A percentile compares a stretch with the other conserved stretches of the same genome.
phyloP scores from a whole-genome alignment of 164 flowering plant species.

The Magnolia officinalis region DNA sequence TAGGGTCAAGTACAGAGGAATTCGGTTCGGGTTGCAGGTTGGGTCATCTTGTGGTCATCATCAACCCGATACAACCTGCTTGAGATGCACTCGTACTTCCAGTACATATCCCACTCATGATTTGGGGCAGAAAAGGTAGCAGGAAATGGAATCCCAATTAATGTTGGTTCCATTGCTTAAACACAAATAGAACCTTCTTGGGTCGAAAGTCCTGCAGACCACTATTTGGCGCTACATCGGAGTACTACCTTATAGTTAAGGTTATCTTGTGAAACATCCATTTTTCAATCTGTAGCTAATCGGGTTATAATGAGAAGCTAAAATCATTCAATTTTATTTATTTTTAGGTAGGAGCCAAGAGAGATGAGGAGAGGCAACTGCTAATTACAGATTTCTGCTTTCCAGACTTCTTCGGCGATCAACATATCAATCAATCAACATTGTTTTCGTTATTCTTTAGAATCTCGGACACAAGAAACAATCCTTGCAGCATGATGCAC shows the following conservation, averaged over 20 bases:
- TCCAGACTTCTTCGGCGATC: background rate
- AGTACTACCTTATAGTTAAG: background rate
- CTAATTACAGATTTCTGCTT: background rate
- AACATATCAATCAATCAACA: background rate
- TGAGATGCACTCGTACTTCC: no score
- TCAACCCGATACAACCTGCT: no score
- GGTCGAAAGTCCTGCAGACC: background rate
- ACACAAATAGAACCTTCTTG: background rate
- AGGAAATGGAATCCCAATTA: background rate
- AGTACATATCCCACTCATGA: no score
- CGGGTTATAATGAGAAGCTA: background rate
- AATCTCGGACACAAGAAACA: background rate
- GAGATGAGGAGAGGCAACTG: slow-evolving; percentile 7
- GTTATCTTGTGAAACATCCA: background rate
- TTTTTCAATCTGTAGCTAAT: background rate
- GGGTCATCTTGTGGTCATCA: no score
- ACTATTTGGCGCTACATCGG: background rate
- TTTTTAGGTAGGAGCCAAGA: slow-evolving; percentile 17
- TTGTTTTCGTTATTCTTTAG: background rate
- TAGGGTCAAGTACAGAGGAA: no score
- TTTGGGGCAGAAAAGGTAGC: background rate
- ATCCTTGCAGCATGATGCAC: background rate
- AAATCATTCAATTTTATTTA: background rate
- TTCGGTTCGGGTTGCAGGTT: no score
- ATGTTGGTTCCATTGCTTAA: background rate